phyloP scores from a whole-genome alignment of 768 basidiomycete species.

The Chalciporus piperatus region DNA sequence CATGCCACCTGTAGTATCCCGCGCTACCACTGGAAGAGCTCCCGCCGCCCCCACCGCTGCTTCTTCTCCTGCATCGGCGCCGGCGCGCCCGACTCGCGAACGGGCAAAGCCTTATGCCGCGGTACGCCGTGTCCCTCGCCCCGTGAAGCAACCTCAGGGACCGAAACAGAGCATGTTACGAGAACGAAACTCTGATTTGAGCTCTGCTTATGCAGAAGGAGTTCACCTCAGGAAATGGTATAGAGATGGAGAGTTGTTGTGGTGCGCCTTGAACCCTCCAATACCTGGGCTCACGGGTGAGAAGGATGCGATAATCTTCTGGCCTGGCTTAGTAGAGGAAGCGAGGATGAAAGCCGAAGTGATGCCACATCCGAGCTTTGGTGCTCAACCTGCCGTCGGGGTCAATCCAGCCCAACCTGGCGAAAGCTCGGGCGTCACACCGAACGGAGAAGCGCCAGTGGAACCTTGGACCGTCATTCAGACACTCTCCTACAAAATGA shows the following conservation, averaged over 20 bases:
- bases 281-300: slow-evolving; percentile 41
- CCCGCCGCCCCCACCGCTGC: not conserved
- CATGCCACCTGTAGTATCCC: slow-evolving; percentile 23
- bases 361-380: slow-evolving; percentile 26
- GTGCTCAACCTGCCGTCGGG: not conserved
- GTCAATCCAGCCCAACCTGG: slow-evolving; percentile 9
- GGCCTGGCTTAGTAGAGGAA: slow-evolving; percentile 72
- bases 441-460: slow-evolving; percentile 11
- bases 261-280: slow-evolving; percentile 56
- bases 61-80: slow-evolving; percentile 18
- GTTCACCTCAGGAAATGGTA: slow-evolving; percentile 56
- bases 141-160: slow-evolving; percentile 31
- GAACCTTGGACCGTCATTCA: slow-evolving; percentile 59
- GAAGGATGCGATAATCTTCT: slow-evolving; percentile 55
- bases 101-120: slow-evolving; percentile 39
- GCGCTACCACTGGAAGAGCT: slow-evolving; percentile 15
- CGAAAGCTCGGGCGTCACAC: not conserved
- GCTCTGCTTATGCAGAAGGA: slow-evolving; percentile 49
- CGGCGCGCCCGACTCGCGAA: slow-evolving; percentile 17
- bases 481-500: slow-evolving; percentile 62
- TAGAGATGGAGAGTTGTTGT: slow-evolving; percentile 68
- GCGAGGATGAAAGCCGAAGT: slow-evolving; percentile 47
- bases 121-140: slow-evolving; percentile 38
- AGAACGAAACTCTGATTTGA: slow-evolving; percentile 64
- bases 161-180: slow-evolving; percentile 52